A percentile compares a stretch with the other conserved stretches of the same genome.
phyloP scores from a whole-genome alignment of 257 asterid genomes.

The Solanum corneliomulleri region DNA sequence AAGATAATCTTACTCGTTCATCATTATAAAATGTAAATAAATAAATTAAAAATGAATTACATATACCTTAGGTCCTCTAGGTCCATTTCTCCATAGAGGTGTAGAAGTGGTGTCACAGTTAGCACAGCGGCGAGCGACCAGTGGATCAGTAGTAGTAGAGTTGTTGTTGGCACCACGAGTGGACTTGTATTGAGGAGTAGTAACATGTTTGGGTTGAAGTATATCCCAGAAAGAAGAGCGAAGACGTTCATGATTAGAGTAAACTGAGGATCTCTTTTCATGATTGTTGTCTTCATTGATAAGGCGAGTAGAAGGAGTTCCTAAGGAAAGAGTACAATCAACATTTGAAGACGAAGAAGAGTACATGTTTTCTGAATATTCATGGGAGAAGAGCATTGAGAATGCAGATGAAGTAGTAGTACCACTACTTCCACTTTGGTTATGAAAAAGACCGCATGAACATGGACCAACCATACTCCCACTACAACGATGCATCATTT shows the following conservation, averaged over 20 bases:
- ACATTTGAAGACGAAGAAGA: slow-evolving; percentile 28
- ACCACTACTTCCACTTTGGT: slow-evolving; percentile 12
- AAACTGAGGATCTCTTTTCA: background rate
- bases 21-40: too few species aligned
- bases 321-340: slow-evolving; percentile 92
- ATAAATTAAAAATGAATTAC: too few species aligned
- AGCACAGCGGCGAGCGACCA: slow-evolving; percentile 86
- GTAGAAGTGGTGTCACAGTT: slow-evolving; percentile 96
- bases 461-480: slow-evolving; percentile 25
- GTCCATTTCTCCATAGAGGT: slow-evolving; percentile 96
- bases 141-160: slow-evolving; percentile 20
- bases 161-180: slow-evolving; percentile 20
- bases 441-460: slow-evolving; percentile 35
- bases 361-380: slow-evolving; percentile 32
- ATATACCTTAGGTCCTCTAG: slow-evolving; percentile 72
- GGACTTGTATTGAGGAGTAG: slow-evolving; percentile 9
- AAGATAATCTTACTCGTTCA: too few species aligned
- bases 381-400: slow-evolving; percentile 54
- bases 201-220: slow-evolving; percentile 26
- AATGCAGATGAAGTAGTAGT: slow-evolving; percentile 33
- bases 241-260: slow-evolving; percentile 28
- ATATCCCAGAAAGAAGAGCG: slow-evolving; percentile 75
- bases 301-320: slow-evolving; percentile 80
- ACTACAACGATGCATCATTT: slow-evolving; percentile 40
- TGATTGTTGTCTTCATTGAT: slow-evolving; percentile 5